A percentile compares a stretch with the other conserved stretches of the same genome.
phyloP scores from a whole-genome alignment of 805 yeast species.

The Wilhelminamyces savonicus region DNA sequence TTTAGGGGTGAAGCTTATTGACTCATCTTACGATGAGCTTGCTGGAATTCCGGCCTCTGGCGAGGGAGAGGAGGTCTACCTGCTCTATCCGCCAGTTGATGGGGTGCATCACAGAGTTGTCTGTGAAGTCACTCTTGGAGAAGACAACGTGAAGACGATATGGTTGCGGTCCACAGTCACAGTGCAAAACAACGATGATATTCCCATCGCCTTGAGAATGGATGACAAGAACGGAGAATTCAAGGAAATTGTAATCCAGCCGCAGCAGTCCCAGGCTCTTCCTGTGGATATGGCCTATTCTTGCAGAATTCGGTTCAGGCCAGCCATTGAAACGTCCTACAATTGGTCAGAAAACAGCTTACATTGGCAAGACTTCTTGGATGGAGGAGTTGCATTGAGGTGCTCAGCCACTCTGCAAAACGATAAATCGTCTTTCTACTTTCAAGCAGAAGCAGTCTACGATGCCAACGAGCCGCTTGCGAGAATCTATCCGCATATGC shows the following conservation, averaged over 20 bases:
- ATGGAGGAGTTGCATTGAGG: constrained; percentile 46
- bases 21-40: constrained; percentile 49
- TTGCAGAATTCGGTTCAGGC: constrained; percentile 54
- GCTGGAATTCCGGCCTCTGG: constrained; percentile 59
- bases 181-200: constrained; percentile 54
- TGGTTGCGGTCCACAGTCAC: constrained; percentile 71
- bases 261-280: constrained; percentile 56
- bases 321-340: constrained; percentile 49
- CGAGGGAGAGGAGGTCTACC: constrained; percentile 78
- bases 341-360: constrained; percentile 63
- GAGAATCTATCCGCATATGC: constrained; percentile 78
- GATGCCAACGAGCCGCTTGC: constrained; percentile 66
- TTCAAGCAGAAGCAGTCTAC: constrained; percentile 66
- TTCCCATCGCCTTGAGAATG: constrained; percentile 48
- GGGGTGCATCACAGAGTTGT: constrained; percentile 69
- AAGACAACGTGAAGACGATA: constrained; percentile 74
- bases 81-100: constrained; percentile 54
- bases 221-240: constrained; percentile 23
- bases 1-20: constrained; percentile 57
- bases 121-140: constrained; percentile 63
- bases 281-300: constrained; percentile 68
- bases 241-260: constrained; percentile 31
- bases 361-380: constrained; percentile 58
- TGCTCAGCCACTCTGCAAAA: constrained; percentile 44
- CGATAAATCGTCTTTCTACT: constrained; percentile 48